Percentiles rank a stretch among this genome's conserved stretches.
phyloP scores from a whole-genome alignment of 108 stramenopile species.

The Nitzschia putrida region DNA sequence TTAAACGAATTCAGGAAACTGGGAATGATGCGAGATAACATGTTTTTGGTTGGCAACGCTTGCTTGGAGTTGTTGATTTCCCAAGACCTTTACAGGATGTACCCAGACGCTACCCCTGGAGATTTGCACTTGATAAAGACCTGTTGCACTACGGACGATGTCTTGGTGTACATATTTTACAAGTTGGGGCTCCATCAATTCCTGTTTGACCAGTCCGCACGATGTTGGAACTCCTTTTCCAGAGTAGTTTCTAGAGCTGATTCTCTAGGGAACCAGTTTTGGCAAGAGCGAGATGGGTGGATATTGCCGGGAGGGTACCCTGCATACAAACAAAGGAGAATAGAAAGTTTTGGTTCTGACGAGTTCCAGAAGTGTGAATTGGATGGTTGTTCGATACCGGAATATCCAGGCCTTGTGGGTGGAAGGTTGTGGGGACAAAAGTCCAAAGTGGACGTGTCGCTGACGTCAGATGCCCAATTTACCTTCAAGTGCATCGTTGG shows the following conservation, averaged over 20 bases:
- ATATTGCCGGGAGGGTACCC: neutral
- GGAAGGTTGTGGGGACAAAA: slow-evolving; percentile 1
- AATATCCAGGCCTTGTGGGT: slow-evolving; percentile 3
- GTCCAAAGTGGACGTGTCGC: slow-evolving; percentile 4
- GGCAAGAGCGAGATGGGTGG: neutral
- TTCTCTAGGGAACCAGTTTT: neutral
- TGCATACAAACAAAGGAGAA: neutral
- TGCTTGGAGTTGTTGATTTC: slow-evolving; percentile 38
- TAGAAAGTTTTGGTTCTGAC: neutral
- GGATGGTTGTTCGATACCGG: neutral
- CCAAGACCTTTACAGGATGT: slow-evolving; percentile 39
- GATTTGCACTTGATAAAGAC: slow-evolving; percentile 43
- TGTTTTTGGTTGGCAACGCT: slow-evolving; percentile 48
- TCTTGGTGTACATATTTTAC: slow-evolving; percentile 49
- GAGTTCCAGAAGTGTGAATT: neutral
- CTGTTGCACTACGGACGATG: slow-evolving; percentile 43
- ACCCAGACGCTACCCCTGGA: slow-evolving; percentile 37
- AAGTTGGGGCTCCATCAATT: slow-evolving; percentile 50
- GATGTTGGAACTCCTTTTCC: neutral
- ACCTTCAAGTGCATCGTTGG: slow-evolving; percentile 60
- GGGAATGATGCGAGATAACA: slow-evolving; percentile 41
- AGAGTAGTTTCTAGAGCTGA: neutral
- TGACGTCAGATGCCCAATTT: slow-evolving; percentile 51
- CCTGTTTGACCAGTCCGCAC: slow-evolving; percentile 43
- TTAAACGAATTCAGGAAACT: neutral